Evolutionary conservation across 2,329 filamentous ascomycete species (phyloP).

Genomic region (Pezicula radicicola): DNA sequence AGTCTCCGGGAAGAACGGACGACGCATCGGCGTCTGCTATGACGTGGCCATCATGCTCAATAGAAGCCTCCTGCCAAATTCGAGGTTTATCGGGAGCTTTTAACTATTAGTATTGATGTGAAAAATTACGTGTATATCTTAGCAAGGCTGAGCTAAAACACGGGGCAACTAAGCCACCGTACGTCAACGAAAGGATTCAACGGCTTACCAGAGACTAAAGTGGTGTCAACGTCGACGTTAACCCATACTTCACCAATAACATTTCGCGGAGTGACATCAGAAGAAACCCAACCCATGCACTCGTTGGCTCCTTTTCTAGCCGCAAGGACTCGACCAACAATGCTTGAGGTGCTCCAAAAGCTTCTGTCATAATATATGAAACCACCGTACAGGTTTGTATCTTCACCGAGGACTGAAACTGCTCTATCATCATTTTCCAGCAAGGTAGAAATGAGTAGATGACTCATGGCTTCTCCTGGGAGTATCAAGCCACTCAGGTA

Average conservation of each 20-base stretch:
- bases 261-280: constrained; percentile 51
- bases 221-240: constrained; percentile 52
- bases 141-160: neutral
- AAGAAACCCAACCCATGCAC: constrained; percentile 68
- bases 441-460: constrained; percentile 64
- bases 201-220: constrained; percentile 28
- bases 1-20: constrained; percentile 57
- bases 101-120: neutral
- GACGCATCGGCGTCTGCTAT: constrained; percentile 54
- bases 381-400: constrained; percentile 61
- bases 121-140: neutral
- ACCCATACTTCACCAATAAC: constrained; percentile 52
- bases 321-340: constrained; percentile 63
- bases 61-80: constrained; percentile 56
- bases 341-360: constrained; percentile 66
- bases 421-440: constrained; percentile 62
- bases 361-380: constrained; percentile 63
- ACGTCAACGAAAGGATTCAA: neutral
- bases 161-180: neutral
- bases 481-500: constrained; percentile 64
- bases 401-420: constrained; percentile 53
- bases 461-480: constrained; percentile 59
- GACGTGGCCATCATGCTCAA: constrained; percentile 59
- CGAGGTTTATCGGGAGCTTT: constrained; percentile 50
- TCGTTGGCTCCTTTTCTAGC: constrained; percentile 60